Conservation (phyloP, 2,329 filamentous ascomycete species). For the Erysiphe neolycopersici region DNA sequence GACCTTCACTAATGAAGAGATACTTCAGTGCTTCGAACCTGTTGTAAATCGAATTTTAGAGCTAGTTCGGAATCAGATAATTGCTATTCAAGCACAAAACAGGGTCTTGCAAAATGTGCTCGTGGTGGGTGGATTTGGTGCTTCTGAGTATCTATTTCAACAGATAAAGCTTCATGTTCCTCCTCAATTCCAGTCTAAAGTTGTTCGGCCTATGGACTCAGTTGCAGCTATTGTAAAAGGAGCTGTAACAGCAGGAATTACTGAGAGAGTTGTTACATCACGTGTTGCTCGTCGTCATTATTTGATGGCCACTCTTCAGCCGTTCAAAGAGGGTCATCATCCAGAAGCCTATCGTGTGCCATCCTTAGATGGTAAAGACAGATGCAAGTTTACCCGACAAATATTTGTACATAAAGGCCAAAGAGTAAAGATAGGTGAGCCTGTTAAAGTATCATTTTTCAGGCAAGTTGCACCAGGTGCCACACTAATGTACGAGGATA, state of each 20-base stretch:
- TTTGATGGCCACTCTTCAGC: conserved; percentile 94
- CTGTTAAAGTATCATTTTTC: conserved; percentile 97
- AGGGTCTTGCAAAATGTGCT: conserved; percentile 81
- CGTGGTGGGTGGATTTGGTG: conserved; percentile 92
- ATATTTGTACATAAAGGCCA: conserved; percentile 98
- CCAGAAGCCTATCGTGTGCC: conserved; percentile 95
- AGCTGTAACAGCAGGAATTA: conserved; percentile 91
- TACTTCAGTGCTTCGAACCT: conserved; percentile 94
- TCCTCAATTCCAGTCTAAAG: conserved; percentile 94
- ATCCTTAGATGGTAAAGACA: conserved; percentile 83
- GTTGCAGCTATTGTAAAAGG: conserved; percentile 97
- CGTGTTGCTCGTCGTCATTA: conserved; percentile 94
- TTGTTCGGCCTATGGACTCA: conserved; percentile 95
- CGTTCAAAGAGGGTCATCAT: conserved; percentile 97
- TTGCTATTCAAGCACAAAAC: conserved; percentile 95
- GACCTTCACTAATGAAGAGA: conserved; percentile 99
- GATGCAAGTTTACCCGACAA: conserved; percentile 95
- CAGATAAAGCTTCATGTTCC: conserved; percentile 98
- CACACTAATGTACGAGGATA: conserved; percentile 98
- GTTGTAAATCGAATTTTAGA: conserved; percentile 94
- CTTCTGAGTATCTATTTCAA: conserved; percentile 96
- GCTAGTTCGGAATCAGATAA: conserved; percentile 92
- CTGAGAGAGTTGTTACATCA: conserved; percentile 85
- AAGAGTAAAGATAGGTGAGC: conserved; percentile 96
- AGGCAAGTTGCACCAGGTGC: conserved; percentile 89